Conservation (phyloP, 108 stramenopile genomes). For the Bacterosira constricta region DNA sequence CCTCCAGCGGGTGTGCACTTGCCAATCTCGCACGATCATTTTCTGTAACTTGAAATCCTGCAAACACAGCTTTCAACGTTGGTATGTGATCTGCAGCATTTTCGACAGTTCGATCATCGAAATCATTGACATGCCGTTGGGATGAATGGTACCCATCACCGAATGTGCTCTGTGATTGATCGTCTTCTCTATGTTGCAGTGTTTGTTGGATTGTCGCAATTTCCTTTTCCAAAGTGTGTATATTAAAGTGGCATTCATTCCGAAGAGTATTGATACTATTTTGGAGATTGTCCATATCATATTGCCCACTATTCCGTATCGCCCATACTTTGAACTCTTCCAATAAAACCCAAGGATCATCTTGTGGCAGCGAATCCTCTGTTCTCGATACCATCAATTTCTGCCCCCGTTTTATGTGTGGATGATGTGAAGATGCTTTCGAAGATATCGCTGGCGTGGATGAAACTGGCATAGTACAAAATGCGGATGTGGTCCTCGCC, state of each 20-base stretch:
- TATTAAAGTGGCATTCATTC: conserved; percentile 13
- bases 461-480: neutral
- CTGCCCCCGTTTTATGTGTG: neutral
- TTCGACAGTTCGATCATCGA: neutral
- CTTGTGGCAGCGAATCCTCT: neutral
- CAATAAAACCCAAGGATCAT: conserved; percentile 1
- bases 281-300: neutral
- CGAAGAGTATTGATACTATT: neutral
- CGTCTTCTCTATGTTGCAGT: neutral
- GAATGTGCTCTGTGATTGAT: neutral
- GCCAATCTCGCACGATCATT: conserved; percentile 12
- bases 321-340: conserved; percentile 6
- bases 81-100: neutral
- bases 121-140: neutral
- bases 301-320: neutral
- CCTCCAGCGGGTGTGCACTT: conserved; percentile 23
- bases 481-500: conserved; percentile 1
- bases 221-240: conserved; percentile 17
- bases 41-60: conserved; percentile 11
- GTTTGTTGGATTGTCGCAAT: conserved; percentile 5
- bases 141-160: neutral
- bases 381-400: neutral
- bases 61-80: conserved; percentile 17
- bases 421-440: neutral
- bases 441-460: neutral